These are phyloP conservation scores for Furcasterigmium furcatum DNA, from an alignment of 2,329 filamentous ascomycete genomes.

Conservation along the genomic window DNA sequence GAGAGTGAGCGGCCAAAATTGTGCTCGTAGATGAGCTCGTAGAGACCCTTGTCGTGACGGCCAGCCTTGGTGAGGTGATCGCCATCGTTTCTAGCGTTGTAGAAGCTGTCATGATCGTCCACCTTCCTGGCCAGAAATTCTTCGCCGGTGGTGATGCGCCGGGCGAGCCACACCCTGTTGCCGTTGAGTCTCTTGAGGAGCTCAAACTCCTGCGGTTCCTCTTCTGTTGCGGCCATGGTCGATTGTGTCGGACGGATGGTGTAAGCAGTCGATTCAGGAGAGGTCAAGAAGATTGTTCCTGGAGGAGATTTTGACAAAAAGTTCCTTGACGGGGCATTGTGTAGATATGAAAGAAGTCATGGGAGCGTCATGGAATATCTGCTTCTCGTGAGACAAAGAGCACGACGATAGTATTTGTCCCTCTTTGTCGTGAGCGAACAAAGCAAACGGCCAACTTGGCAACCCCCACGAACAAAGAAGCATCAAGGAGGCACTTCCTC, in stretches of 20 bases:
- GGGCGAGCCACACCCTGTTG: slow-evolving; percentile 28
- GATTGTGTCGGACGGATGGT: not conserved
- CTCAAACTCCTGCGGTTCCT: slow-evolving; percentile 16
- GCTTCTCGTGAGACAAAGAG: too few relatives aligned
- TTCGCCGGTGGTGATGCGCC: slow-evolving; percentile 22
- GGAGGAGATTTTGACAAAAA: too few relatives aligned
- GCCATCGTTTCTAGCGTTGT: slow-evolving; percentile 3
- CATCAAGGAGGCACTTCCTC: too few relatives aligned
- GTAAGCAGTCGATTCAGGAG: not conserved
- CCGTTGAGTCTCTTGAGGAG: slow-evolving; percentile 23
- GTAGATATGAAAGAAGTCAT: too few relatives aligned
- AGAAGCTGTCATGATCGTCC: slow-evolving; percentile 12
- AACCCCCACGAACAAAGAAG: too few relatives aligned
- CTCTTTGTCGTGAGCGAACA: too few relatives aligned
- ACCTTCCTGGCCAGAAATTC: slow-evolving; percentile 27
- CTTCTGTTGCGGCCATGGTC: not conserved
- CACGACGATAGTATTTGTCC: too few relatives aligned
- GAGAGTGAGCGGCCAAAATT: slow-evolving; percentile 24
- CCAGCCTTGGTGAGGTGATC: slow-evolving; percentile 13
- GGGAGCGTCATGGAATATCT: too few relatives aligned
- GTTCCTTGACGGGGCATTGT: too few relatives aligned
- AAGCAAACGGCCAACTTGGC: too few relatives aligned
- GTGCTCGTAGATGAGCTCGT: slow-evolving; percentile 20
- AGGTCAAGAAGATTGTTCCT: too few relatives aligned
- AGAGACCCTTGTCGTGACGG: slow-evolving; percentile 16